Evolutionary conservation across 2,329 filamentous ascomycete genomes (phyloP), one percentile per base, ranked within the genome.

Genomic region (Pseudogymnoascus pannorum): DNA sequence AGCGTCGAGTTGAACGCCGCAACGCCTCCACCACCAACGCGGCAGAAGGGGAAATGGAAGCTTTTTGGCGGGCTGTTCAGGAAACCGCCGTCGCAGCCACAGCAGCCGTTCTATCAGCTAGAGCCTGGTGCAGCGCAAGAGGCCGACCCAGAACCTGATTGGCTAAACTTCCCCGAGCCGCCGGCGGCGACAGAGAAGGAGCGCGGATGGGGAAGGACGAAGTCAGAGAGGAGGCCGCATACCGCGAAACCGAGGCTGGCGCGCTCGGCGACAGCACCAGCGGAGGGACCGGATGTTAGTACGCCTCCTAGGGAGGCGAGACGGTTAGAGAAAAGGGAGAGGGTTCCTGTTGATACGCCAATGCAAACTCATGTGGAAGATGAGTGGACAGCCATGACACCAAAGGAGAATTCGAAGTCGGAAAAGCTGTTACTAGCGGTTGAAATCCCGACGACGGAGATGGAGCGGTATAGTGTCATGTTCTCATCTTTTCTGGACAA

Each of bases 381-480:
- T 54, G 64, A 68, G 33, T 67, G 69, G 24, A 51, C 12, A 14
- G 59, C 16, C 26, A 61, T 7, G 61, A 59, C 6, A 42, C 48
- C 5, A n/a, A n/a, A n/a, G n/a, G n/a, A n/a, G n/a, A n/a, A n/a
- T n/a, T n/a, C n/a, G 51, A 38, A 20, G 33, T 38, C 14, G 40
- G 64, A 20, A 57, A 60, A 11, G 59, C 71, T 8, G 74, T 76
- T 1, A 73, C 76, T 97, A 18, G 81, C 92, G 67, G 81, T 97
- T 14, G 85, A 92, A 59, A 94, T 97, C 62, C 92, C 93, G 0
- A 82, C 83, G 58, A 81, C 89, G 61, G 85, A 88, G 64, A 80
- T 97, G 80, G 93, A 97, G 72, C 81, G 93, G 57, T 97, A 96
- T 68, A 96, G 92, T 68, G 83, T 97, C 66, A 97, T 97, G 92